Percentiles rank a stretch among this genome's conserved stretches.
phyloP scores from a whole-genome alignment of 805 yeast species.

The Suhomyces vadensis region DNA sequence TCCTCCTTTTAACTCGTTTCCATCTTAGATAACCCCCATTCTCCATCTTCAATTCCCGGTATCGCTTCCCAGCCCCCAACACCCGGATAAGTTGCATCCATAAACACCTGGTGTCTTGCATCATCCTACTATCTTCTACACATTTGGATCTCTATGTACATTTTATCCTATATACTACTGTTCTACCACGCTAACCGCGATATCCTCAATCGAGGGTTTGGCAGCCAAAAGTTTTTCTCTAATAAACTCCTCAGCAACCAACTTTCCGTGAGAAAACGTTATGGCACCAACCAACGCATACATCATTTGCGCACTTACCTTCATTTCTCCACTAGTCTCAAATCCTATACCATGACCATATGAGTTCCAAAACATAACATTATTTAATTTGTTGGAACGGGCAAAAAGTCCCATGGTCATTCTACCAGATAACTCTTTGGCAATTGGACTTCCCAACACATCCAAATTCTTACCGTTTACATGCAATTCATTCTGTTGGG shows the following conservation, averaged over 20 bases:
- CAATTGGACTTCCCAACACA: conserved; percentile 55
- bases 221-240: conserved; percentile 46
- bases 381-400: conserved; percentile 46
- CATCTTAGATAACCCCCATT: too few species aligned
- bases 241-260: conserved; percentile 58
- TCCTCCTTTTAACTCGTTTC: too few species aligned
- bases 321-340: conserved; percentile 55
- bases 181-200: conserved; percentile 31
- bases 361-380: conserved; percentile 67
- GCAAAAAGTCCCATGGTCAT: conserved; percentile 54
- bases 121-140: too few species aligned
- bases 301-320: conserved; percentile 54
- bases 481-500: conserved; percentile 28
- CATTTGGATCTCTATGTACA: conserved; percentile 5
- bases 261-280: conserved; percentile 59
- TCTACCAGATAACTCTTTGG: conserved; percentile 54
- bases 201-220: conserved; percentile 32
- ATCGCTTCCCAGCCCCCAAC: too few species aligned
- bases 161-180: conserved; percentile 2
- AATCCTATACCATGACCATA: conserved; percentile 49
- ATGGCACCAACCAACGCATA: conserved; percentile 71
- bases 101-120: not conserved
- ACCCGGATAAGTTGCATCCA: too few species aligned
- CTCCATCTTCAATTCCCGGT: not conserved
- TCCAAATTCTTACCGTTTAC: conserved; percentile 56